These are phyloP conservation scores for Colletotrichum sp. DNA, from an alignment of 2,329 filamentous ascomycete genomes.

Conservation along the genomic window DNA sequence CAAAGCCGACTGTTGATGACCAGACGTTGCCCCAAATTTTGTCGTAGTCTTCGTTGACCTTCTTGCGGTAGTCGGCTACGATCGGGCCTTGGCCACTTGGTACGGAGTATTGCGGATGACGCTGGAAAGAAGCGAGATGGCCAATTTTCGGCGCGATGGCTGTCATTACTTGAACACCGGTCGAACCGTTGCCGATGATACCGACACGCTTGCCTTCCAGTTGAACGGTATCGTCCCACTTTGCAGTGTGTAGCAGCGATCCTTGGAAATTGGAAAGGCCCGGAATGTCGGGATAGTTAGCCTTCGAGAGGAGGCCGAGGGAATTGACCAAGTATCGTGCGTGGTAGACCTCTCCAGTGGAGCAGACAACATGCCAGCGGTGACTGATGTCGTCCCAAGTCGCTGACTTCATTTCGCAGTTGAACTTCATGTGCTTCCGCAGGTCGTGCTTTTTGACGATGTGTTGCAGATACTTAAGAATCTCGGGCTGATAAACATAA, in stretches of 20 bases:
- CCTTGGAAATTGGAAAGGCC: background rate
- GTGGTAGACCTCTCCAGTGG: background rate
- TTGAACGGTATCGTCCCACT: background rate
- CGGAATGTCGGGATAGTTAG: background rate
- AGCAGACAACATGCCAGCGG: background rate
- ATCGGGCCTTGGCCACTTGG: background rate
- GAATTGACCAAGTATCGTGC: background rate
- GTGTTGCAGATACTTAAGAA: background rate
- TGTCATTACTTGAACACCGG: background rate
- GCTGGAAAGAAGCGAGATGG: background rate
- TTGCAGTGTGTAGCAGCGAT: background rate
- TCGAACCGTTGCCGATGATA: background rate
- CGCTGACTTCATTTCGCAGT: background rate
- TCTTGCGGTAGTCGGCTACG: background rate
- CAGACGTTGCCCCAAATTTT: background rate
- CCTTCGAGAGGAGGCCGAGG: background rate
- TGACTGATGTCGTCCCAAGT: background rate
- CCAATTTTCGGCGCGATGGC: background rate
- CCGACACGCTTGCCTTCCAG: background rate
- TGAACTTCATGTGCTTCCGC: background rate
- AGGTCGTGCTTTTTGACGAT: background rate
- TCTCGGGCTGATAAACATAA: background rate
- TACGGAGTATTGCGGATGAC: background rate
- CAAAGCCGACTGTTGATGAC: background rate
- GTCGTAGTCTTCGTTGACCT: background rate